Percentiles rank a stretch among this genome's conserved stretches.
These are phyloP conservation scores for Ceratocystis ficicola DNA, from an alignment of 2,329 filamentous ascomycete species.

Conservation along the genomic window DNA sequence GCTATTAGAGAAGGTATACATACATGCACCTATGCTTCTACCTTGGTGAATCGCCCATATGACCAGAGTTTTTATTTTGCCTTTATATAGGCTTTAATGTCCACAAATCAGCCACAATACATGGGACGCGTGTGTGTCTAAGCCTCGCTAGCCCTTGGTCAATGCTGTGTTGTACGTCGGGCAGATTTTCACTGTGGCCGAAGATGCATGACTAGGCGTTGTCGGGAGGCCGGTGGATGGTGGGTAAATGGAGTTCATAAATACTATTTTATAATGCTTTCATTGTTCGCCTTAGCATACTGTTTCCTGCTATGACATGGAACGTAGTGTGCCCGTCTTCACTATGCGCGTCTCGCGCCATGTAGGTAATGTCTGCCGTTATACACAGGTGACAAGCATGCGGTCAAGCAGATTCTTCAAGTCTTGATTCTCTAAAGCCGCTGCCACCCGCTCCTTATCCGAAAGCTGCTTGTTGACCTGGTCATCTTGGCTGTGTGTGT, in stretches of 20 bases:
- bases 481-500: slow-evolving; percentile 87
- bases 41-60: not conserved
- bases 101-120: not conserved
- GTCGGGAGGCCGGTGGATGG: not conserved
- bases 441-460: slow-evolving; percentile 93
- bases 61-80: not conserved
- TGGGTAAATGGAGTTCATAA: not conserved
- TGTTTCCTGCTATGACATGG: not conserved
- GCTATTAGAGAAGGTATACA: not conserved
- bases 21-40: not conserved
- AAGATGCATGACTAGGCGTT: too few relatives aligned
- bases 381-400: slow-evolving; percentile 74
- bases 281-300: not conserved
- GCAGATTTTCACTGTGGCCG: too few relatives aligned
- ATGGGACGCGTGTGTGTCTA: not conserved
- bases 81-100: not conserved
- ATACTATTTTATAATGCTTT: not conserved
- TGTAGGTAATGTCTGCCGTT: not conserved
- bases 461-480: slow-evolving; percentile 94
- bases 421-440: slow-evolving; percentile 85
- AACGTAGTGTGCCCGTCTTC: not conserved
- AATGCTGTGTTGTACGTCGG: too few relatives aligned
- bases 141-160: too few relatives aligned
- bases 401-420: slow-evolving; percentile 79
- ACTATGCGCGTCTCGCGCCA: not conserved